Evolutionary conservation across 139 green algal species (phyloP).

Genomic region (Haematococcus lacustris): DNA sequence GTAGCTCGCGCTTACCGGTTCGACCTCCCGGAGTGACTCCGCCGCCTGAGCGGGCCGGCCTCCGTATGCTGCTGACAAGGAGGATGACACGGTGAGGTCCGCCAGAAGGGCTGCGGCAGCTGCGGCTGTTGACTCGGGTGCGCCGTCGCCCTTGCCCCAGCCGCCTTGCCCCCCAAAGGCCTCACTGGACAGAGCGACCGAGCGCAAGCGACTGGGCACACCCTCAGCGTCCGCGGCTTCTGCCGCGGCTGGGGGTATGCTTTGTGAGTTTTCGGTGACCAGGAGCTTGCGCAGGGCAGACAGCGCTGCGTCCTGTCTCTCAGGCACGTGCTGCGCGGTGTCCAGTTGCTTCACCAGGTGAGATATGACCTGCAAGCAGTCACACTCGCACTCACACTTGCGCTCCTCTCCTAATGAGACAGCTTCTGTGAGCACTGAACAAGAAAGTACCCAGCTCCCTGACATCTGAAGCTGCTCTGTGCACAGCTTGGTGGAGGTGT

Average conservation of each 20-base stretch:
- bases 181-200: background rate
- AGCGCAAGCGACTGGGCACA: background rate
- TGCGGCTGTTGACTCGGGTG: background rate
- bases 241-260: background rate
- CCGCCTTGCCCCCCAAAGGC: slow-evolving; percentile 3
- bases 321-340: background rate
- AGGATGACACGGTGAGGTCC: background rate
- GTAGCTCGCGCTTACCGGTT: too few species aligned
- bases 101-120: slow-evolving; percentile 7
- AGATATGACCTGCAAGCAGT: slow-evolving; percentile 6
- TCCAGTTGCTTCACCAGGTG: slow-evolving; percentile 6
- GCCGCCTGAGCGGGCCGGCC: slow-evolving; percentile 3
- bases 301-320: slow-evolving; percentile 1
- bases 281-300: slow-evolving; percentile 11
- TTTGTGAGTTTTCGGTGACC: slow-evolving; percentile 1
- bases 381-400: too few species aligned
- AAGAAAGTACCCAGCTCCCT: too few species aligned
- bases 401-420: too few species aligned
- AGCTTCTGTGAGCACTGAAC: too few species aligned
- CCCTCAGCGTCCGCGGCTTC: slow-evolving; percentile 9
- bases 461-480: too few species aligned
- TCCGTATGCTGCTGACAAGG: background rate
- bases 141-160: background rate
- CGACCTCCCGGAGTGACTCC: too few species aligned
- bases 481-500: too few species aligned